Evolutionary conservation across 2,329 filamentous ascomycete species (phyloP).

Genomic region (Exophiala calicioides): DNA sequence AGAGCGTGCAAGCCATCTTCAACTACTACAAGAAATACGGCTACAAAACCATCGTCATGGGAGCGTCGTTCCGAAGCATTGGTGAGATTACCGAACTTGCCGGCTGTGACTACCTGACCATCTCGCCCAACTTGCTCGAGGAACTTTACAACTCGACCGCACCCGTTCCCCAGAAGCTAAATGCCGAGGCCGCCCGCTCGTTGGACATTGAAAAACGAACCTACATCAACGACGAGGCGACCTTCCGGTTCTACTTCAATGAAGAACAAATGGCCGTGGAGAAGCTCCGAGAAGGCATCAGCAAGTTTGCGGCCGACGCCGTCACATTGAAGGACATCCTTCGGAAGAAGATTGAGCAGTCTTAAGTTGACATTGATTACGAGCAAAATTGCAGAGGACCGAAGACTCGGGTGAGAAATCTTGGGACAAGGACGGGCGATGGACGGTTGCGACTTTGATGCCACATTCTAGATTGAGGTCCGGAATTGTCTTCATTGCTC

Average conservation of each 20-base stretch:
- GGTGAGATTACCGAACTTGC: slow-evolving; percentile 98
- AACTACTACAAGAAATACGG: slow-evolving; percentile 99
- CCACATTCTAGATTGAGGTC: too few relatives aligned
- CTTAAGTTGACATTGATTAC: slow-evolving; percentile 10
- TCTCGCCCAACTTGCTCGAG: slow-evolving; percentile 93
- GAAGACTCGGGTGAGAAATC: too few relatives aligned
- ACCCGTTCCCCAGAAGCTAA: slow-evolving; percentile 88
- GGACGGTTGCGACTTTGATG: too few relatives aligned
- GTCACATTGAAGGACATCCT: slow-evolving; percentile 91
- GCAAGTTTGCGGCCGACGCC: slow-evolving; percentile 97
- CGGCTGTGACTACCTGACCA: slow-evolving; percentile 98
- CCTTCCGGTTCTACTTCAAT: slow-evolving; percentile 99
- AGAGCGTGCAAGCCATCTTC: slow-evolving; percentile 90
- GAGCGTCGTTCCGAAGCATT: slow-evolving; percentile 92
- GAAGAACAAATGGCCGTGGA: slow-evolving; percentile 99
- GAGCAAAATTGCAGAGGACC: neutral
- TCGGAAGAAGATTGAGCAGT: slow-evolving; percentile 72
- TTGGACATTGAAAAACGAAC: slow-evolving; percentile 83
- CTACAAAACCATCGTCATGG: slow-evolving; percentile 99
- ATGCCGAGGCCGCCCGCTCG: slow-evolving; percentile 63
- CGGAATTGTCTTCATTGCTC: too few relatives aligned
- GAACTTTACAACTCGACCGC: slow-evolving; percentile 83
- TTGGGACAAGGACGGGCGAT: too few relatives aligned
- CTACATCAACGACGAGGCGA: slow-evolving; percentile 85
- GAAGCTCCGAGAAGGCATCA: slow-evolving; percentile 99